These are phyloP conservation scores for Lachnellula occidentalis DNA, from an alignment of 2,329 filamentous ascomycete genomes.

Conservation along the genomic window DNA sequence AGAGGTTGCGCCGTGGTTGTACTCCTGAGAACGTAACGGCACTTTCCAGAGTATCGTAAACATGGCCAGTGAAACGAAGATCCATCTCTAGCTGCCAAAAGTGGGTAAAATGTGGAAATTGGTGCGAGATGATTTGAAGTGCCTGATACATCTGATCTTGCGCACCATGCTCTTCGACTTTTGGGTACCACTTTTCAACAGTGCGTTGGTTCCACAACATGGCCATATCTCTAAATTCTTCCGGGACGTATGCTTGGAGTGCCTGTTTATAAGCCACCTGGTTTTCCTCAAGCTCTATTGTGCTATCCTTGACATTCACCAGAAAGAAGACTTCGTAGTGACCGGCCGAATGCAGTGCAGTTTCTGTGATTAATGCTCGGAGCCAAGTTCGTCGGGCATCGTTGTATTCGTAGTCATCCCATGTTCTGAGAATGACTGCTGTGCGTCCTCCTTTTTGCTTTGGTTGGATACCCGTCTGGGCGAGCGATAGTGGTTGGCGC, in stretches of 20 bases:
- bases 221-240: slow-evolving; percentile 74
- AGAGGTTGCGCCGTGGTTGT: slow-evolving; percentile 66
- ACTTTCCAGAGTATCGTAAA: slow-evolving; percentile 68
- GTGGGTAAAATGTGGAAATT: slow-evolving; percentile 59
- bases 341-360: slow-evolving; percentile 70
- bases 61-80: slow-evolving; percentile 58
- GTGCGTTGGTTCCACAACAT: slow-evolving; percentile 81
- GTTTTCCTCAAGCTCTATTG: slow-evolving; percentile 64
- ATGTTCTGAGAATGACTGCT: slow-evolving; percentile 74
- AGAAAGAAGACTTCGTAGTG: slow-evolving; percentile 82
- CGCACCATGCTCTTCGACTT: slow-evolving; percentile 46
- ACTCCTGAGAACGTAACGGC: slow-evolving; percentile 60
- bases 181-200: slow-evolving; percentile 70
- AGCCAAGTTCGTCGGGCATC: slow-evolving; percentile 74
- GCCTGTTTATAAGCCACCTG: slow-evolving; percentile 66
- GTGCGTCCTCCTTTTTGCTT: slow-evolving; percentile 34
- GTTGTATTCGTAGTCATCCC: slow-evolving; percentile 74
- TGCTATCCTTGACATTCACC: slow-evolving; percentile 76
- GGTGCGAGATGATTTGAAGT: slow-evolving; percentile 45
- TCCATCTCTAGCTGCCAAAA: slow-evolving; percentile 71
- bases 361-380: slow-evolving; percentile 73
- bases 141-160: slow-evolving; percentile 43
- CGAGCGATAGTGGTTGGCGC: too few species aligned
- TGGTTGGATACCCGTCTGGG: too few species aligned
- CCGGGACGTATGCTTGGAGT: slow-evolving; percentile 58